These are phyloP conservation scores for Phaeodactylum tricornutum DNA, from an alignment of 108 stramenopile species.

Conservation along the genomic window DNA sequence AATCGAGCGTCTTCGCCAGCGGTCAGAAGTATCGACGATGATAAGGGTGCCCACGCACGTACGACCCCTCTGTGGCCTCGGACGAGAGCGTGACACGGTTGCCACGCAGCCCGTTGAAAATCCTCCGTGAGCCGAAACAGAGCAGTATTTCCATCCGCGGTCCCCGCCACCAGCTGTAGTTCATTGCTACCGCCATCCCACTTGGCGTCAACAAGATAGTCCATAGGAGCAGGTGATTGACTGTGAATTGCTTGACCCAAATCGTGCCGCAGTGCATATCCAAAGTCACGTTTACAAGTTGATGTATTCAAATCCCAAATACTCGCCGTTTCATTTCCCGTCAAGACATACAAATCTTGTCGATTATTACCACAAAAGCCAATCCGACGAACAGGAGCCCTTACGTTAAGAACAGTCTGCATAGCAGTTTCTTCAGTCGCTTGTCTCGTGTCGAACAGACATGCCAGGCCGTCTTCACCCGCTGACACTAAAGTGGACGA, in stretches of 20 bases:
- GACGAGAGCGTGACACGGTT: slow-evolving; percentile 20
- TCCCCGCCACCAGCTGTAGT: slow-evolving; percentile 58
- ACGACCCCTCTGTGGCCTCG: slow-evolving; percentile 73
- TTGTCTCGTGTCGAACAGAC: slow-evolving; percentile 68
- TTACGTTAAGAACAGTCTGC: slow-evolving; percentile 48
- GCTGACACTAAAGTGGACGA: slow-evolving; percentile 40
- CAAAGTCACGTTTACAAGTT: slow-evolving; percentile 30
- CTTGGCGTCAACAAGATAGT: slow-evolving; percentile 51
- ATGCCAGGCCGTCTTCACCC: slow-evolving; percentile 70
- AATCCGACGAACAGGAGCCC: slow-evolving; percentile 49
- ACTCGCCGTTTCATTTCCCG: slow-evolving; percentile 65
- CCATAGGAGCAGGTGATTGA: slow-evolving; percentile 4
- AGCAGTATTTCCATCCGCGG: slow-evolving; percentile 50
- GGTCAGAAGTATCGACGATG: slow-evolving; percentile 38
- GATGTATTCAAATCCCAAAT: slow-evolving; percentile 41
- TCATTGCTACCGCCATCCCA: slow-evolving; percentile 59
- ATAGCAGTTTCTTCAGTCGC: slow-evolving; percentile 70
- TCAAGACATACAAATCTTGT: slow-evolving; percentile 52
- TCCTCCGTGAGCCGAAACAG: slow-evolving; percentile 56
- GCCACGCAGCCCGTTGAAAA: too few relatives aligned
- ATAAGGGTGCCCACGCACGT: slow-evolving; percentile 47
- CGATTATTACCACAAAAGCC: slow-evolving; percentile 56
- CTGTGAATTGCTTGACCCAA: slow-evolving; percentile 1
- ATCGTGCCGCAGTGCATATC: slow-evolving; percentile 19
- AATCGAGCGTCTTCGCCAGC: slow-evolving; percentile 82